phyloP scores from a whole-genome alignment of 345 rosid species.

The Mallotus nudiflorus region DNA sequence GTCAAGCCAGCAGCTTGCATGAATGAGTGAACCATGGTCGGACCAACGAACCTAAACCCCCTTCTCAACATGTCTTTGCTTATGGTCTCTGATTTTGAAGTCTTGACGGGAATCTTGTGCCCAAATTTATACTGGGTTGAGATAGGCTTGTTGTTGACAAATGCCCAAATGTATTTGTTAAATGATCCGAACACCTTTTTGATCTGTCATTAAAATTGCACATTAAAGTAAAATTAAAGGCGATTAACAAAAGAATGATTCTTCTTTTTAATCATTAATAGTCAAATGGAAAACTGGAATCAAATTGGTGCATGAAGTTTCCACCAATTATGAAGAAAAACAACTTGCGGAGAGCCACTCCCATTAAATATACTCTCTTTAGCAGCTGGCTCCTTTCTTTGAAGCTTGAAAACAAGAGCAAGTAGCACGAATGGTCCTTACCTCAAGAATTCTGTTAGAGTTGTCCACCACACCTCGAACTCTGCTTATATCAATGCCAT shows the following conservation, averaged over 20 bases:
- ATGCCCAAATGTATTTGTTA: conserved; percentile 58
- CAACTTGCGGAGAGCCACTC: too few species aligned
- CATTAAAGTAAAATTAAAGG: too few species aligned
- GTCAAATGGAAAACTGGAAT: too few species aligned
- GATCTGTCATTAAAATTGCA: conserved; percentile 31
- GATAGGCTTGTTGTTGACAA: conserved; percentile 53
- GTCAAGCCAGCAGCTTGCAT: conserved; percentile 71
- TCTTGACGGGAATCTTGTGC: conserved; percentile 62
- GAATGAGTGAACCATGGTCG: conserved; percentile 64
- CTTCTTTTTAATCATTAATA: too few species aligned
- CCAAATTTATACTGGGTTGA: conserved; percentile 54
- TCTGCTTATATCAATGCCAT: conserved; percentile 48
- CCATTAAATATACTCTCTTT: too few species aligned
- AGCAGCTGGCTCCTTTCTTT: too few species aligned
- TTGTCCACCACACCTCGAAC: conserved; percentile 64
- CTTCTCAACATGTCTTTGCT: conserved; percentile 77
- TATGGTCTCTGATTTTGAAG: conserved; percentile 66
- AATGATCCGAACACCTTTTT: conserved; percentile 51
- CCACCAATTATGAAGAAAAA: too few species aligned
- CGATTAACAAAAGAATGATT: too few species aligned
- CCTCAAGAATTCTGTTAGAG: conserved; percentile 56
- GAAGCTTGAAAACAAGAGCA: too few species aligned
- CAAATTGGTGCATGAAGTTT: too few species aligned
- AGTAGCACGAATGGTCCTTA: too few species aligned
- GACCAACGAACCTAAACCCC: conserved; percentile 61